Base-by-base conservation (phyloP, 2,329 filamentous ascomycete species). In the Dendrostoma leiphaemia region DNA sequence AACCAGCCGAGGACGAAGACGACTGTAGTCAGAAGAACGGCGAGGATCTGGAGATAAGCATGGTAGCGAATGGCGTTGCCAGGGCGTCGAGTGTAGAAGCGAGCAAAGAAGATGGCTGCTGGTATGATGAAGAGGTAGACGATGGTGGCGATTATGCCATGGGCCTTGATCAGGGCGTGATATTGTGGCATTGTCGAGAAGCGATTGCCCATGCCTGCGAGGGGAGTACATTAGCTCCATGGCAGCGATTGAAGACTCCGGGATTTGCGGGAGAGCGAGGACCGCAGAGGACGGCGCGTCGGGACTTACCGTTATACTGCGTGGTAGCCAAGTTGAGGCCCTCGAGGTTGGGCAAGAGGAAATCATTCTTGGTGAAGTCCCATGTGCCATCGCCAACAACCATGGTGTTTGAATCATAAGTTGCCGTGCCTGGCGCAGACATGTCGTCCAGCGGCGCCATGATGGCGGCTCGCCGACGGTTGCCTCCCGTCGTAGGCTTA, bases 381-480 rank as follows among this genome's bases (percentile, higher is more conserved):
- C 90, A 94, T 31, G 90, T 93, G 21, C 90, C 90, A 67, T 93
- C 90, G 59, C 89, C 89, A 15, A 93, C 89, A 52, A 76, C 79
- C 78, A 92, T 77, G n/a, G 85, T 89, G 65, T 85, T 78, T 48
- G 88, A 91, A 62, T 80, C 78, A 72, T 93, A 93, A 61, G 79
- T 83, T 67, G 84, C 86, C 70, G 84, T 84, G 66, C 89, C 89
- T 47, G 89, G 81, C 60, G 86, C 79, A 61, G 87, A 87, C 64
- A 89, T 77, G 63, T 74, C 72, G 65, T 81, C 76, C 67, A 78
- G 71, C 74, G 81, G 78, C 75, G 81, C 81, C 82, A 85, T 85
- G 68, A 66, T 69, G 78, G 78, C 78, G 74, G 64, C 34, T 47
- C 52, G 51, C 56, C 55, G 26, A 49, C 56, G 71, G 68, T 56